Percentiles rank a stretch among this genome's conserved stretches.
phyloP scores from a whole-genome alignment of 768 basidiomycete species.

The Melanogaster broomeanus region DNA sequence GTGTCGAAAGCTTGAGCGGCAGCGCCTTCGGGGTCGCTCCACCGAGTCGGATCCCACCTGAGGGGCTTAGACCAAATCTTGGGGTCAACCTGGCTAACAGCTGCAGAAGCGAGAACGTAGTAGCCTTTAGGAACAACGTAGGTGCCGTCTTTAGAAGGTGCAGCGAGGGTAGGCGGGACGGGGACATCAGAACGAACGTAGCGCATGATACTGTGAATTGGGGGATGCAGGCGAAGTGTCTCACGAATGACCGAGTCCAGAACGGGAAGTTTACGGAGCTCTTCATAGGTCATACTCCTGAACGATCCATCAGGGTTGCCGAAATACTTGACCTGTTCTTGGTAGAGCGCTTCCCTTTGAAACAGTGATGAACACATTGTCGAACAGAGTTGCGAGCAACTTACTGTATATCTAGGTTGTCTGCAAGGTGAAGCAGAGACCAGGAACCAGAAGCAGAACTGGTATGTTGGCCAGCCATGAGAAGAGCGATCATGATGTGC shows the following conservation, averaged over 20 bases:
- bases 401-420: constrained; percentile 72
- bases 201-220: constrained; percentile 95
- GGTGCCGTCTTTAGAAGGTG: constrained; percentile 69
- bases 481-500: constrained; percentile 97
- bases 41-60: constrained; percentile 80
- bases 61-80: constrained; percentile 72
- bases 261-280: constrained; percentile 77
- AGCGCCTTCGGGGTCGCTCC: constrained; percentile 83
- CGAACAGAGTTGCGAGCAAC: constrained; percentile 27
- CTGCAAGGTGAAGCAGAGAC: constrained; percentile 85
- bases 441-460: constrained; percentile 92
- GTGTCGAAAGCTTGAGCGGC: constrained; percentile 76
- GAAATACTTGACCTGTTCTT: constrained; percentile 87
- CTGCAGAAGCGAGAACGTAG: constrained; percentile 87
- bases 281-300: constrained; percentile 82
- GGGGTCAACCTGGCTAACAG: constrained; percentile 86
- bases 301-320: constrained; percentile 78
- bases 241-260: constrained; percentile 92
- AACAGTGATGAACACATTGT: background rate
- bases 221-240: constrained; percentile 90
- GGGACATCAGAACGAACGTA: constrained; percentile 84
- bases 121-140: constrained; percentile 91
- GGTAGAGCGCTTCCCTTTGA: constrained; percentile 74
- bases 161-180: constrained; percentile 77
- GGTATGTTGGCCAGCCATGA: constrained; percentile 99